These are phyloP conservation scores for Solanum lignicaule DNA, from an alignment of 257 asterid species.

Conservation along the genomic window DNA sequence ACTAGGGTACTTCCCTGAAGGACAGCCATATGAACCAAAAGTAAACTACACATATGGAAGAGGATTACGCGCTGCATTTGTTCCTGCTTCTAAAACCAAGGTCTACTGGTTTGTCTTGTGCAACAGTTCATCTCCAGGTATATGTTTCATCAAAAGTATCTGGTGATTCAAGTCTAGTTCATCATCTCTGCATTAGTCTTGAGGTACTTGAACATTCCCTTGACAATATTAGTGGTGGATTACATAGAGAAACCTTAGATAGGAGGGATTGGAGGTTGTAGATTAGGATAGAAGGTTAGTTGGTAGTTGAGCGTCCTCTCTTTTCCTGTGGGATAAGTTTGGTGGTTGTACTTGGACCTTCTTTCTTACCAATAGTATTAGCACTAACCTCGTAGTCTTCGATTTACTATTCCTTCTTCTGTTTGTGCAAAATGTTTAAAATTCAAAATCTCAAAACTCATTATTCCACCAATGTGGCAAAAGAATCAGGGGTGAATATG, in stretches of 20 bases:
- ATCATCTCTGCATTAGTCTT: neutral
- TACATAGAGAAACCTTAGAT: neutral
- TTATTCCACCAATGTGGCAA: neutral
- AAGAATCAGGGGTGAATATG: neutral
- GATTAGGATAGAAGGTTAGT: neutral
- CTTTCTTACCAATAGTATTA: neutral
- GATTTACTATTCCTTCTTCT: neutral
- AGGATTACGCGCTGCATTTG: constrained; percentile 65
- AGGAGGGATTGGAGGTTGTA: neutral
- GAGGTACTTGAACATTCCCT: neutral
- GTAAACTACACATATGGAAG: constrained; percentile 54
- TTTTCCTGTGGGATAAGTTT: neutral
- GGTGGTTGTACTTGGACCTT: neutral
- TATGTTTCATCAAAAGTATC: neutral
- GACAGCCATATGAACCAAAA: constrained; percentile 54
- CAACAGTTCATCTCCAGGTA: constrained; percentile 74
- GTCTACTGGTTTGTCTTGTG: constrained; percentile 79
- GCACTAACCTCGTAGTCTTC: neutral
- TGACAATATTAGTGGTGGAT: neutral
- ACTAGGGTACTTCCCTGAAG: constrained; percentile 58
- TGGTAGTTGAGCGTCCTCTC: neutral
- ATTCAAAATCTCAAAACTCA: neutral
- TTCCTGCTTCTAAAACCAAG: constrained; percentile 69
- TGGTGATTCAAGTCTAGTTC: neutral
- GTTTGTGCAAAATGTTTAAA: neutral